phyloP scores from a whole-genome alignment of 495 filamentous ascomycete species.

The Xylaria castorea region DNA sequence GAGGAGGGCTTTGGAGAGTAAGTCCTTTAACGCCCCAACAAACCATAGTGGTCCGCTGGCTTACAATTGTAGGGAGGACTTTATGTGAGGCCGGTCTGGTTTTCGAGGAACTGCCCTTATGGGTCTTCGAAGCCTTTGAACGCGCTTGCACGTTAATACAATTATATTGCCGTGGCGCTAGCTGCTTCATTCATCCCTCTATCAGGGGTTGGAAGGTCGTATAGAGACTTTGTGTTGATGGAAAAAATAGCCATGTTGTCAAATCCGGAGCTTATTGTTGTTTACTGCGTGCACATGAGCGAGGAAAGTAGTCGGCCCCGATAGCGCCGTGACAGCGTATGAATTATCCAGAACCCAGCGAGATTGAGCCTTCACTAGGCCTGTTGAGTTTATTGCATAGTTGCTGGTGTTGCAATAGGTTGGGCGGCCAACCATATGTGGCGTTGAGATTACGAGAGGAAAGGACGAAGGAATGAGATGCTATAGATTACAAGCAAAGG shows the following conservation, averaged over 20 bases:
- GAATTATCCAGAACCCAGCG: background rate
- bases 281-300: conserved; percentile 13
- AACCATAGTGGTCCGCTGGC: conserved; percentile 31
- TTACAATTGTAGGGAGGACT: conserved; percentile 50
- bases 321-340: conserved; percentile 1
- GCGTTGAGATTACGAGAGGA: background rate
- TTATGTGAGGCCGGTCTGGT: conserved; percentile 52
- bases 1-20: conserved; percentile 78
- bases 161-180: conserved; percentile 4
- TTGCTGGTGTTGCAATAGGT: background rate
- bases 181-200: conserved; percentile 14
- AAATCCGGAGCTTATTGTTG: conserved; percentile 21
- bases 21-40: conserved; percentile 46
- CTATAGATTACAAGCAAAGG: conserved; percentile 6
- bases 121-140: conserved; percentile 23
- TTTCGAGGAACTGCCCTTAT: conserved; percentile 13
- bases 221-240: conserved; percentile 21
- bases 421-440: background rate
- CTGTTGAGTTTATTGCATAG: conserved; percentile 1
- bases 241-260: conserved; percentile 10
- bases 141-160: conserved; percentile 24
- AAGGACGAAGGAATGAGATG: background rate
- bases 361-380: conserved; percentile 9
- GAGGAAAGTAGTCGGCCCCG: background rate
- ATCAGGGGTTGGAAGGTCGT: background rate